Conservation (phyloP, 1,284 basidiomycete genomes). For the Trametes polyzona region DNA sequence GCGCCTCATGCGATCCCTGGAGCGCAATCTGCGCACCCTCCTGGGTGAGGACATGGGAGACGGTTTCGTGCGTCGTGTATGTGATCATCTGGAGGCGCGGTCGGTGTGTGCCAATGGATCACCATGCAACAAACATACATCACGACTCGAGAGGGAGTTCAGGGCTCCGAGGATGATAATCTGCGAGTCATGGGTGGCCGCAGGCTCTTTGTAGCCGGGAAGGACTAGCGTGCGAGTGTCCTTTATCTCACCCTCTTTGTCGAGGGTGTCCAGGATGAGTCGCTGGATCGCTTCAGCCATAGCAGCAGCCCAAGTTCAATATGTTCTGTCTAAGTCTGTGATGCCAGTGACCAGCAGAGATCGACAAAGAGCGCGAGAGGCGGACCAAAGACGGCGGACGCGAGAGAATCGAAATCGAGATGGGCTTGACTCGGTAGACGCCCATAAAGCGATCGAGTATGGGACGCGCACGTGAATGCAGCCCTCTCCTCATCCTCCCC, state of each 20-base stretch:
- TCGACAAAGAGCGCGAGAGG: background rate
- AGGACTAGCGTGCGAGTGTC: slow-evolving; percentile 79
- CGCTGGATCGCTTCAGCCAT: slow-evolving; percentile 84
- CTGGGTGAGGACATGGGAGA: slow-evolving; percentile 72
- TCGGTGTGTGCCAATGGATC: slow-evolving; percentile 2
- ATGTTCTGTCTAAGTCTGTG: background rate
- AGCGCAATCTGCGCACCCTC: slow-evolving; percentile 84
- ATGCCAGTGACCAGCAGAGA: too few species aligned
- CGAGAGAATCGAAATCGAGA: slow-evolving; percentile 21
- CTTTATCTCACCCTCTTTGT: slow-evolving; percentile 58
- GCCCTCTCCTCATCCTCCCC: slow-evolving; percentile 5
- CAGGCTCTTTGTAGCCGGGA: slow-evolving; percentile 62
- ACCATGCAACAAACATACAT: slow-evolving; percentile 56
- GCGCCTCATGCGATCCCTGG: slow-evolving; percentile 91
- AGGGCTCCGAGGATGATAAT: slow-evolving; percentile 84
- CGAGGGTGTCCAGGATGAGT: slow-evolving; percentile 75
- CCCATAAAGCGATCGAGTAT: slow-evolving; percentile 17
- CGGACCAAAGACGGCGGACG: background rate
- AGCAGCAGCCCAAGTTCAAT: slow-evolving; percentile 6
- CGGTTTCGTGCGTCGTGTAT: slow-evolving; percentile 80
- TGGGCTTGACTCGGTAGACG: slow-evolving; percentile 25
- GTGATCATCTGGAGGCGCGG: slow-evolving; percentile 73
- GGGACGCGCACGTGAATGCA: slow-evolving; percentile 22
- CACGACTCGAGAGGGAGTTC: slow-evolving; percentile 85
- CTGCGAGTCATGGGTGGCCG: slow-evolving; percentile 75